Evolutionary conservation across 208 protist species (phyloP).

Genomic region (Jaenimonas drosophilae): DNA sequence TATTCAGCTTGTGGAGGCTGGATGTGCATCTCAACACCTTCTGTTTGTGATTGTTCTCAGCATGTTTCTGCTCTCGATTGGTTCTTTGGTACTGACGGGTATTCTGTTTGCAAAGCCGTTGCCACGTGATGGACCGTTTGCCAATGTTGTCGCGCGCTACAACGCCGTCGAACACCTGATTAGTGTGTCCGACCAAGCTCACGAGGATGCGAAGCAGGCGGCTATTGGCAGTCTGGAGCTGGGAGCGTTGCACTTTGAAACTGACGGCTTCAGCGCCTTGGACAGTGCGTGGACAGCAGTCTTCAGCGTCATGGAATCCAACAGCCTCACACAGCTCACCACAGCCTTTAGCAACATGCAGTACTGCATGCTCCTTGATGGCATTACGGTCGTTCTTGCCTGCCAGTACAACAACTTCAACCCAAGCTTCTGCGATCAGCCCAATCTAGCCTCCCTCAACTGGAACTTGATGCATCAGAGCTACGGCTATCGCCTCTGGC

Average conservation of each 20-base stretch:
- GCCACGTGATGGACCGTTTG: constrained; percentile 3
- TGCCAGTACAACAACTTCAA: constrained; percentile 8
- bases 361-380: constrained; percentile 6
- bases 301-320: background rate
- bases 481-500: background rate
- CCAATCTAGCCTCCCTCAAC: background rate
- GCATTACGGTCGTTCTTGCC: constrained; percentile 5
- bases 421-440: constrained; percentile 1
- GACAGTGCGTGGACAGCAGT: background rate
- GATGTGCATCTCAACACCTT: background rate
- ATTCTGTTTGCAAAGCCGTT: background rate
- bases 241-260: constrained; percentile 1
- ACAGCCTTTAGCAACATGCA: constrained; percentile 1
- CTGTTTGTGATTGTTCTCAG: background rate
- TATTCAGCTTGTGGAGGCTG: background rate
- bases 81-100: background rate
- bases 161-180: background rate
- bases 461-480: constrained; percentile 7
- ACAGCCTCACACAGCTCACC: constrained; percentile 1
- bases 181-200: background rate
- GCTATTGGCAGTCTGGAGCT: constrained; percentile 3
- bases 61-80: background rate
- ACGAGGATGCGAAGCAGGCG: constrained; percentile 4
- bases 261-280: background rate
- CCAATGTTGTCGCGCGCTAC: background rate